Evolutionary conservation across 1,284 basidiomycete species (phyloP).

Genomic region (Anthracocystis setariae): DNA sequence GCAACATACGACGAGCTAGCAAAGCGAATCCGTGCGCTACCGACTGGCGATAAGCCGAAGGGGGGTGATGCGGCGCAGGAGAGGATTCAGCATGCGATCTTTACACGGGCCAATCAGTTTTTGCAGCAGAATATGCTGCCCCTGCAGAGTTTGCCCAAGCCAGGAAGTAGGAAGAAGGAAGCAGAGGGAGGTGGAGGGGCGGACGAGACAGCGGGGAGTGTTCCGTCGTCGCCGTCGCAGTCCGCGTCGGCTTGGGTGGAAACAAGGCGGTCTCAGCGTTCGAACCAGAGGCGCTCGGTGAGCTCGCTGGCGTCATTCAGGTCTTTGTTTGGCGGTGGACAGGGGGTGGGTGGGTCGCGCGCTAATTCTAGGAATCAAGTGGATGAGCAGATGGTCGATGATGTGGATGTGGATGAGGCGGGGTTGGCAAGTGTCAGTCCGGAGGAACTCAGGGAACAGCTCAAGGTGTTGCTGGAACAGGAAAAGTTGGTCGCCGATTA

Average conservation of each 20-base stretch:
- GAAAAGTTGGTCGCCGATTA: constrained; percentile 54
- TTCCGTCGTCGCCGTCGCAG: constrained; percentile 25
- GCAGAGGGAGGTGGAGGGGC: constrained; percentile 14
- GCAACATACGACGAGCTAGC: constrained; percentile 86
- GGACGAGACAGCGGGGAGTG: constrained; percentile 31
- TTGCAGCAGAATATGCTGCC: constrained; percentile 77
- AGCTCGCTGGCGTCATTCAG: constrained; percentile 36
- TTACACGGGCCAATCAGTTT: constrained; percentile 80
- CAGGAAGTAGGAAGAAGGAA: constrained; percentile 69
- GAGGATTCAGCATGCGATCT: constrained; percentile 82
- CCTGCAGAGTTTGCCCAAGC: constrained; percentile 74
- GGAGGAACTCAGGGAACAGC: constrained; percentile 38
- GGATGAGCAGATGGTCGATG: constrained; percentile 9
- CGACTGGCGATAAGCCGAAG: constrained; percentile 60
- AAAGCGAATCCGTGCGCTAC: constrained; percentile 81
- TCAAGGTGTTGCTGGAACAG: constrained; percentile 61
- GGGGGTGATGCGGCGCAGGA: constrained; percentile 74
- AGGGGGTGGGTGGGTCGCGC: constrained; percentile 5
- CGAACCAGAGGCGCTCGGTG: constrained; percentile 25
- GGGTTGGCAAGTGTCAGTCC: constrained; percentile 16
- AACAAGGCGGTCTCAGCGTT: constrained; percentile 12
- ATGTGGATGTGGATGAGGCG: neutral
- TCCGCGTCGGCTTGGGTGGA: constrained; percentile 19
- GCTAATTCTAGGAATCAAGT: constrained; percentile 5
- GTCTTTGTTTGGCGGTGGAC: constrained; percentile 43